Evolutionary conservation across 805 yeast genomes (phyloP).

Genomic region (Isabelozyma pseudorhagii): DNA sequence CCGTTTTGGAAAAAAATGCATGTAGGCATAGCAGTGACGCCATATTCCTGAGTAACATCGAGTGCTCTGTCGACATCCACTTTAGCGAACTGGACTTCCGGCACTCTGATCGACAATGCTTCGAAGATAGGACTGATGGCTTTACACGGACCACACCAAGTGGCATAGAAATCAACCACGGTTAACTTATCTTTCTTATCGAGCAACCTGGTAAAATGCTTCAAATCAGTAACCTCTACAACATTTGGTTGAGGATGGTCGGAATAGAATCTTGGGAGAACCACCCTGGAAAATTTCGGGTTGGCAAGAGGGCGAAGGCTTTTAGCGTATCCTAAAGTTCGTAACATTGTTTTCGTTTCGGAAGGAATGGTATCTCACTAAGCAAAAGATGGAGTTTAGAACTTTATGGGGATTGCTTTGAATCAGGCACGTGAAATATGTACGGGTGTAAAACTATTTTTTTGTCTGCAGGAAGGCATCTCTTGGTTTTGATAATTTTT

Average conservation of each 20-base stretch:
- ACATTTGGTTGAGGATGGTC: conserved; percentile 11
- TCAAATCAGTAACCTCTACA: conserved; percentile 24
- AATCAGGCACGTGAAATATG: not conserved
- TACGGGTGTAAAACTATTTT: not conserved
- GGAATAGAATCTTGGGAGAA: conserved; percentile 2
- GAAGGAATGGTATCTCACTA: not conserved
- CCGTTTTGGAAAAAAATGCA: conserved; percentile 62
- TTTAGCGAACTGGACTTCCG: conserved; percentile 59
- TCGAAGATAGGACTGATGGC: conserved; percentile 37
- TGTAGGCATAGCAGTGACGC: conserved; percentile 76
- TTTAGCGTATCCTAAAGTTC: not conserved
- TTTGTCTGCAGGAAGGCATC: not conserved
- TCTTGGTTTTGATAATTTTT: not conserved
- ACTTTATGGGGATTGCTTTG: no score
- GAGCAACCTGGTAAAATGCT: conserved; percentile 22
- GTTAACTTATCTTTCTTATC: conserved; percentile 22
- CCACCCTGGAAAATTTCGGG: not conserved
- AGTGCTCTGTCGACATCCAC: conserved; percentile 66
- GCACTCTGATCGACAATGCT: conserved; percentile 30
- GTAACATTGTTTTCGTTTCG: not conserved
- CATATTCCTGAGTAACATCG: conserved; percentile 60
- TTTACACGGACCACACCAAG: conserved; percentile 47
- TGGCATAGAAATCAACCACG: conserved; percentile 40
- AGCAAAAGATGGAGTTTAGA: not conserved
- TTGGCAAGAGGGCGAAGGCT: not conserved